Percentiles rank a stretch among this genome's conserved stretches.
These are phyloP conservation scores for Dictyostelium intermedium DNA, from an alignment of 78 protist species.

Conservation along the genomic window DNA sequence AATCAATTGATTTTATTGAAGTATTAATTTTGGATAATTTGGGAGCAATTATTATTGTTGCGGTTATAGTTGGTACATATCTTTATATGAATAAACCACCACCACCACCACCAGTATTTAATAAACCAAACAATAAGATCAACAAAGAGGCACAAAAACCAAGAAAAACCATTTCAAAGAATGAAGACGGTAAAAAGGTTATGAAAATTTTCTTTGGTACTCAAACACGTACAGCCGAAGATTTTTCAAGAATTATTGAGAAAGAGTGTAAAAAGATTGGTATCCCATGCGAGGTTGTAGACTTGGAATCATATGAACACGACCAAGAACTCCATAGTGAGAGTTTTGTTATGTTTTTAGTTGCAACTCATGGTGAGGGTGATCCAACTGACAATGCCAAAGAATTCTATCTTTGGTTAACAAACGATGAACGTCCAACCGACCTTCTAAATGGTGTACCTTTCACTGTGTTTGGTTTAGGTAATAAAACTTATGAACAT, in stretches of 20 bases:
- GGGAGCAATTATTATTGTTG: constrained; percentile 44
- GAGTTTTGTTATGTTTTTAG: constrained; percentile 70
- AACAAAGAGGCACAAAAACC: background rate
- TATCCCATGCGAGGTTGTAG: constrained; percentile 73
- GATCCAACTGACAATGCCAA: constrained; percentile 95
- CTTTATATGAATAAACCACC: constrained; percentile 70
- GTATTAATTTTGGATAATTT: constrained; percentile 21
- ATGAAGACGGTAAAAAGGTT: background rate
- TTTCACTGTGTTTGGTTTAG: constrained; percentile 92
- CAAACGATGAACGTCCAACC: constrained; percentile 43
- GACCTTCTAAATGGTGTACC: constrained; percentile 22
- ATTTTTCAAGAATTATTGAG: constrained; percentile 75
- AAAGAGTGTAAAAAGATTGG: constrained; percentile 83
- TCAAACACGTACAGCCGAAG: constrained; percentile 95
- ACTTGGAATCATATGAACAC: constrained; percentile 75
- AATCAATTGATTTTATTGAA: constrained; percentile 13
- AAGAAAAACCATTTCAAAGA: background rate
- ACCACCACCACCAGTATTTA: constrained; percentile 37
- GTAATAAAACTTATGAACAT: constrained; percentile 94
- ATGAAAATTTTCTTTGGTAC: constrained; percentile 86
- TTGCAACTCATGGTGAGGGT: constrained; percentile 95
- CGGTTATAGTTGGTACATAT: constrained; percentile 61
- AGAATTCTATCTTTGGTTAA: constrained; percentile 67
- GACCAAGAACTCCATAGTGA: constrained; percentile 20
- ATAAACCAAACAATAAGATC: background rate